Evolutionary conservation across 225 moss, liverwort and hornwort species (phyloP).

Genomic region (Pseudisothecium myosuroides): DNA sequence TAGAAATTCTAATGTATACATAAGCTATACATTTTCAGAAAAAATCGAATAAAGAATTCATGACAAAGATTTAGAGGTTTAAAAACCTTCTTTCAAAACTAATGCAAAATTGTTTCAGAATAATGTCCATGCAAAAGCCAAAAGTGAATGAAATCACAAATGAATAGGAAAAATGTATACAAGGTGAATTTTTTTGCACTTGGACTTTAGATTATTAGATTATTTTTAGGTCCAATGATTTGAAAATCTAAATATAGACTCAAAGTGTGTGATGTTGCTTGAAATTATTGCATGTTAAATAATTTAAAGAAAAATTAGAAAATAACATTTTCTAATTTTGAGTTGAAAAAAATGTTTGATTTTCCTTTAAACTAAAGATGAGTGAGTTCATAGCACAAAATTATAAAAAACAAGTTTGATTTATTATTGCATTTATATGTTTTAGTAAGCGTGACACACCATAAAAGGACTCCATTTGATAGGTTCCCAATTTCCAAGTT

Average conservation of each 20-base stretch:
- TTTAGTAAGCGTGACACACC: fast-evolving
- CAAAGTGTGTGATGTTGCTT: too few relatives aligned
- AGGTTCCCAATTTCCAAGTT: too few relatives aligned
- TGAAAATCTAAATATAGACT: neutral
- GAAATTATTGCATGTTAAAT: neutral
- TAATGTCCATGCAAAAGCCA: fast-evolving
- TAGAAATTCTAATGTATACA: neutral
- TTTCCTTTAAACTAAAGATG: too few relatives aligned
- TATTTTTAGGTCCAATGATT: neutral
- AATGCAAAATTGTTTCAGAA: fast-evolving
- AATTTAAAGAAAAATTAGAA: neutral
- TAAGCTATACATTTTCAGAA: fast-evolving
- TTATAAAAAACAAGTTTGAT: neutral
- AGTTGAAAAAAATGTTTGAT: too few relatives aligned
- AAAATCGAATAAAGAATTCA: neutral
- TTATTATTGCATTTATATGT: too few relatives aligned
- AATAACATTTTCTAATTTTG: too few relatives aligned
- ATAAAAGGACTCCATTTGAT: neutral
- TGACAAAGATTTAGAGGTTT: fast-evolving
- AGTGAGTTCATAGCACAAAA: too few relatives aligned
- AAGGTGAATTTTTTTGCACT: neutral
- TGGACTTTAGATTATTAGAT: neutral
- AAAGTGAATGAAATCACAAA: neutral
- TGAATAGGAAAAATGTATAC: neutral
- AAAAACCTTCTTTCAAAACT: fast-evolving